Evolutionary conservation across 2,329 filamentous ascomycete genomes (phyloP).

Genomic region (Aureobasidium uvarum): DNA sequence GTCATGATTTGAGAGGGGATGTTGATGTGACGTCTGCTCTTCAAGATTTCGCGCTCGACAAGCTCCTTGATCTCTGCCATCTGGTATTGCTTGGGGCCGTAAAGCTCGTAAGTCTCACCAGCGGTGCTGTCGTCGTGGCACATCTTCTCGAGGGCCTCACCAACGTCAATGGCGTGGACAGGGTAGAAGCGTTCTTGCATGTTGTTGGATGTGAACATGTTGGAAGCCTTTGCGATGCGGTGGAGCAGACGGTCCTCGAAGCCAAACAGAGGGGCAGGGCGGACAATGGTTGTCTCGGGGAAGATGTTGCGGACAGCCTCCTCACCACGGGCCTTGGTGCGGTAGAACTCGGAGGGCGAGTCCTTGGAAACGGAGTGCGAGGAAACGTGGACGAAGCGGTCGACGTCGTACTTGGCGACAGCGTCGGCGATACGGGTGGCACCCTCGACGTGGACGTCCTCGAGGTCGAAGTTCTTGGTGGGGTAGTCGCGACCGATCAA

Average conservation of each 20-base stretch:
- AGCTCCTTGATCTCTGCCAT: constrained; percentile 81
- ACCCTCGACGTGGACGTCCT: constrained; percentile 91
- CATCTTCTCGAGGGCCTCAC: constrained; percentile 83
- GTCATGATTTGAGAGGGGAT: constrained; percentile 78
- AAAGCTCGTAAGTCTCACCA: constrained; percentile 89
- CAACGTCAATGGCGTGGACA: constrained; percentile 91
- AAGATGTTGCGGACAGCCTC: constrained; percentile 82
- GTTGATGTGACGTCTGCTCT: constrained; percentile 87
- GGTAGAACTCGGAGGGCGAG: constrained; percentile 84
- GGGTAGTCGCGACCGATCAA: constrained; percentile 91
- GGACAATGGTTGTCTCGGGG: constrained; percentile 95
- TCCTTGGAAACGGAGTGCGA: constrained; percentile 83
- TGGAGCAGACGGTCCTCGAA: constrained; percentile 92
- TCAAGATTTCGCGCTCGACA: constrained; percentile 89
- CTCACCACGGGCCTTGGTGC: constrained; percentile 85
- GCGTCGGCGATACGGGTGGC: constrained; percentile 90
- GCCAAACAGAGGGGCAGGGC: constrained; percentile 89
- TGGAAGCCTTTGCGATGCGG: constrained; percentile 74
- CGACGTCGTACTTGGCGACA: constrained; percentile 95
- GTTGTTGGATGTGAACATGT: constrained; percentile 86
- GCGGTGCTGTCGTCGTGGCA: constrained; percentile 87
- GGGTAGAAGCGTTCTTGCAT: constrained; percentile 90
- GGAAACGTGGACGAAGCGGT: constrained; percentile 94
- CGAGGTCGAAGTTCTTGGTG: constrained; percentile 96
- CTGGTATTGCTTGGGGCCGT: constrained; percentile 89